Base-by-base conservation (phyloP, 495 filamentous ascomycete genomes). In the Letharia columbiana region DNA sequence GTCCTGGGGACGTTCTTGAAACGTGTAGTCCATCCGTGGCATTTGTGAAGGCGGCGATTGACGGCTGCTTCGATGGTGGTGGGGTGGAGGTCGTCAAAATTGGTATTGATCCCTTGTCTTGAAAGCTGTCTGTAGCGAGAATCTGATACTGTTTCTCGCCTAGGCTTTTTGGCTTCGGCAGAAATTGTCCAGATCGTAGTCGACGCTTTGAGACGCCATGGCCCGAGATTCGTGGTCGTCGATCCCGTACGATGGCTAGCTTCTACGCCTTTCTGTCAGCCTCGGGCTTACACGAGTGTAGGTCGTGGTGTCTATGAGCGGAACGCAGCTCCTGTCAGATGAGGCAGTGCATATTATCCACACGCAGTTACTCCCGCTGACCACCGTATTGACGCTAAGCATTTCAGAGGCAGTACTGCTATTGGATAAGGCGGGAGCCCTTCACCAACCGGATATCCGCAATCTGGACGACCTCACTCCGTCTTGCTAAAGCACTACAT, bases 81-180 rank as follows among this genome's bases (percentile, higher is more conserved):
- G 89, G 88, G 1, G 86, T 88, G 8, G 91, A 96, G 78, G 91
- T 95, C 59, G 87, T 98, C 66, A 98, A 98, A 74, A 89, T 89
- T 39, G 93, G 93, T 41, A 96, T 15, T 1, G 52, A 56, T 56
- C 15, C 2, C 2, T 17, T 35, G 23, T 7, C 11, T 4, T 35
- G 4, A 35, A 13, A 7, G 7, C 5, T 33, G 52, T 18, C 5
- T 33, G 52, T 7, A 8, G 52, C 28, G 18, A 18, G 31, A 35
- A 6, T 15, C 52, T 56, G 52, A 56, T 3, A 1, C 12, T 0
- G 0, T 18, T 56, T 35, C 5, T 56, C 15, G 11, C 31, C 52
- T 18, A 56, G 52, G 52, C 1, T 18, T 96, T 92, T 82, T 98
- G 49, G 89, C 90, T 15, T 91, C 89, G 18, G 84, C 86, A 33